Evolutionary conservation across 2,329 filamentous ascomycete genomes (phyloP).

Genomic region (Colletotrichum siamense): DNA sequence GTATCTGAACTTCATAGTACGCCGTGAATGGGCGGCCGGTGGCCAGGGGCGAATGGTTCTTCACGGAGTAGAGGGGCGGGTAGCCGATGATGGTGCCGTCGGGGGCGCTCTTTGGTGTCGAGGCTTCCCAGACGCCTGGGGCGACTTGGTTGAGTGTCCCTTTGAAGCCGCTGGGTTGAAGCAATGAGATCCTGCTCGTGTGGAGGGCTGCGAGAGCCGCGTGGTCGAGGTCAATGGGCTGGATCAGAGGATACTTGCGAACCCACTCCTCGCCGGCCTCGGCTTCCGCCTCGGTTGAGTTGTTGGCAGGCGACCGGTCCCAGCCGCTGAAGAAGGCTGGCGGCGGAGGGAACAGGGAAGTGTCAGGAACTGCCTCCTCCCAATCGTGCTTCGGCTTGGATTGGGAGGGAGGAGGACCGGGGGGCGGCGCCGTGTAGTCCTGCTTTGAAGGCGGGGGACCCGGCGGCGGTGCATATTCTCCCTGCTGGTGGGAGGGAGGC

Average conservation of each 20-base stretch:
- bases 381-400: conserved; percentile 65
- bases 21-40: conserved; percentile 53
- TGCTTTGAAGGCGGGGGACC: conserved; percentile 33
- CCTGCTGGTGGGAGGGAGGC: conserved; percentile 29
- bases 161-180: conserved; percentile 53
- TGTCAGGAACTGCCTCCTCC: conserved; percentile 75
- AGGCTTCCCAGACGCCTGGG: conserved; percentile 58
- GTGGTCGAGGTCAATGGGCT: conserved; percentile 55
- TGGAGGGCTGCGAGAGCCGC: conserved; percentile 53
- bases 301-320: conserved; percentile 70
- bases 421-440: conserved; percentile 39
- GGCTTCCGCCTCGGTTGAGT: conserved; percentile 69
- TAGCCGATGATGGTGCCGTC: conserved; percentile 72
- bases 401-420: conserved; percentile 33
- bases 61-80: conserved; percentile 71
- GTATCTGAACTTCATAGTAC: conserved; percentile 75
- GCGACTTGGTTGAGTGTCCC: conserved; percentile 50
- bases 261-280: conserved; percentile 73
- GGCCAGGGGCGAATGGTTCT: conserved; percentile 61
- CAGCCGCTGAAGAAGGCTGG: conserved; percentile 69
- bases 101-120: conserved; percentile 45
- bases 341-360: conserved; percentile 73
- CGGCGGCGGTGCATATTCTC: conserved; percentile 30
- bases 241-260: conserved; percentile 59
- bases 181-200: conserved; percentile 58